phyloP scores from a whole-genome alignment of 2,329 filamentous ascomycete species.

The Xylaria sp. region DNA sequence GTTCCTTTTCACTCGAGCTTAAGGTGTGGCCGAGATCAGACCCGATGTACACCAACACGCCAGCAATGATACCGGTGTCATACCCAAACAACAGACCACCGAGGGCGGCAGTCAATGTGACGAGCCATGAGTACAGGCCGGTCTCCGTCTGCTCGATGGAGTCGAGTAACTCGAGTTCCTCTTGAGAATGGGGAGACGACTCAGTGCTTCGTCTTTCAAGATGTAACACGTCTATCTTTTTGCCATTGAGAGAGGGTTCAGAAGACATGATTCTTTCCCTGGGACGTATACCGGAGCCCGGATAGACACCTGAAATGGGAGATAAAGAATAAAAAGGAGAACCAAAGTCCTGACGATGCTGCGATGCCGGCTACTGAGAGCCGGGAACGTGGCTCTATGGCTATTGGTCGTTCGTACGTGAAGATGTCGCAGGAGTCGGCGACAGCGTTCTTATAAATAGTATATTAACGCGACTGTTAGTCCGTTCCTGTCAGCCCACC shows the following conservation, averaged over 20 bases:
- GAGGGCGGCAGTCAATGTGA: constrained; percentile 1
- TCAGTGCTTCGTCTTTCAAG: not conserved
- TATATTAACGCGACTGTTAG: too few relatives aligned
- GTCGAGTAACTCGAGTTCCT: not conserved
- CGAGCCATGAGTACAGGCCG: constrained; percentile 8
- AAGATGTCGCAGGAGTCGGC: not conserved
- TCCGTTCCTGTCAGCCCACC: too few relatives aligned
- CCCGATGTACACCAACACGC: constrained; percentile 38
- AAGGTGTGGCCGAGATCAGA: constrained; percentile 3
- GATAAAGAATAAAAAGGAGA: not conserved
- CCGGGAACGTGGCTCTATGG: too few relatives aligned
- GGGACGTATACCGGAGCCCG: not conserved
- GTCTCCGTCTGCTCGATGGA: constrained; percentile 4
- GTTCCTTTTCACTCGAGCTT: constrained; percentile 49
- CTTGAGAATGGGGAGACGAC: not conserved
- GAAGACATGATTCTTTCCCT: not conserved
- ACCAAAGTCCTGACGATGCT: not conserved
- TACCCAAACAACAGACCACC: constrained; percentile 10
- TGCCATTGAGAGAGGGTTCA: constrained; percentile 3
- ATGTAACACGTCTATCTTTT: not conserved
- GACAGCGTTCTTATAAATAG: constrained; percentile 2
- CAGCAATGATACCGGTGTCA: constrained; percentile 14
- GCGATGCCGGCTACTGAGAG: too few relatives aligned
- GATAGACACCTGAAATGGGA: not conserved
- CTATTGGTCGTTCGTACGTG: not conserved